These are phyloP conservation scores for Xerocomus minutiporus DNA, from an alignment of 1,284 basidiomycete species.

Conservation along the genomic window DNA sequence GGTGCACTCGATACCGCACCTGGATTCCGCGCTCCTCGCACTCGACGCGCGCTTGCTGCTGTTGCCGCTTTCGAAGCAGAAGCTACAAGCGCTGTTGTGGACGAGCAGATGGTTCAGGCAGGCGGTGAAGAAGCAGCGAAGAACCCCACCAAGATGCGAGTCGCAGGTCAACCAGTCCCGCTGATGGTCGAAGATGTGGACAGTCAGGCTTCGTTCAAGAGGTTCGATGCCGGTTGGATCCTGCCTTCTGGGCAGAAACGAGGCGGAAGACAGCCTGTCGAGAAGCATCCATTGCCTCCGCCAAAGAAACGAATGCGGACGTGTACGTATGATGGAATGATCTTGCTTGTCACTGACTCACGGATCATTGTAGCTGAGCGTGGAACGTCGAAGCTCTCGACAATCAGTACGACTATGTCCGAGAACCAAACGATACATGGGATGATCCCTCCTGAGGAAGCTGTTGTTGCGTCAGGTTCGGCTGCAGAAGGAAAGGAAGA, in stretches of 20 bases:
- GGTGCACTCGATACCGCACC: slow-evolving; percentile 24
- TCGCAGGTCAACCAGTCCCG: slow-evolving; percentile 37
- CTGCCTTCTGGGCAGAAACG: slow-evolving; percentile 69
- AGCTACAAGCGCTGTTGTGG: slow-evolving; percentile 14
- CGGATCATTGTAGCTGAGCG: slow-evolving; percentile 31
- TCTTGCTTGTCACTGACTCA: not conserved
- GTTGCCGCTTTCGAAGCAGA: slow-evolving; percentile 44
- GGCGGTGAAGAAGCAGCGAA: slow-evolving; percentile 13
- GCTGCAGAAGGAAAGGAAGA: slow-evolving; percentile 18
- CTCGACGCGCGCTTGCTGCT: slow-evolving; percentile 40
- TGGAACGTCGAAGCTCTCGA: slow-evolving; percentile 45
- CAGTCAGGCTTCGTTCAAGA: slow-evolving; percentile 68
- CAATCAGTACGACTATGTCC: slow-evolving; percentile 45
- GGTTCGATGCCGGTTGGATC: slow-evolving; percentile 90
- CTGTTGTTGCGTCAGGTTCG: slow-evolving; percentile 24
- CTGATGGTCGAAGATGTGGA: slow-evolving; percentile 64
- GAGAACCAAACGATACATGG: slow-evolving; percentile 44
- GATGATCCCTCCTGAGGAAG: slow-evolving; percentile 16
- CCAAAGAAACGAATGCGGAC: slow-evolving; percentile 50
- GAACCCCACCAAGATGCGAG: slow-evolving; percentile 19
- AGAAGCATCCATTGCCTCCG: slow-evolving; percentile 38
- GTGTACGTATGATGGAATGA: slow-evolving; percentile 36
- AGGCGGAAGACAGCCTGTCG: slow-evolving; percentile 45
- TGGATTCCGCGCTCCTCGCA: slow-evolving; percentile 48
- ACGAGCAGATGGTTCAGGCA: slow-evolving; percentile 6